These are phyloP conservation scores for Grosmannia penicillata DNA, from an alignment of 2,329 filamentous ascomycete species.

Conservation along the genomic window DNA sequence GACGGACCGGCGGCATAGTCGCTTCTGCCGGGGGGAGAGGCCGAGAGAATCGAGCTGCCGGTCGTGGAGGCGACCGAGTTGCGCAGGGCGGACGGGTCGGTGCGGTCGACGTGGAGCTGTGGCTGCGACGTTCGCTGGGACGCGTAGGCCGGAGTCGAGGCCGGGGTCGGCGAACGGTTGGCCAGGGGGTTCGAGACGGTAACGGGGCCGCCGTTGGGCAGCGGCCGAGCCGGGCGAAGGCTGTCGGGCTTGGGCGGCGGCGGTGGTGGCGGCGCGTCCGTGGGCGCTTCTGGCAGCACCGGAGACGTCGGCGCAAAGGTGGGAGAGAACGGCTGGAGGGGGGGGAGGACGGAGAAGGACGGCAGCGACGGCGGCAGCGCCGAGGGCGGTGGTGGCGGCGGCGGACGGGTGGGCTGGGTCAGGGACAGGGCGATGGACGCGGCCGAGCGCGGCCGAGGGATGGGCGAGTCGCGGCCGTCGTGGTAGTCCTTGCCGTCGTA, in stretches of 20 bases:
- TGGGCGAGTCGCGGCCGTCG: not conserved
- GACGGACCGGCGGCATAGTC: not conserved
- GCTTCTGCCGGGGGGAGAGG: slow-evolving; percentile 9
- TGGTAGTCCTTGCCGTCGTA: not conserved
- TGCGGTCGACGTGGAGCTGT: slow-evolving; percentile 1
- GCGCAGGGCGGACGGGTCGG: slow-evolving; percentile 14
- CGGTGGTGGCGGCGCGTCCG: not conserved
- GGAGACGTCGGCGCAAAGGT: not conserved
- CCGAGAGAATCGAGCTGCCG: slow-evolving; percentile 16
- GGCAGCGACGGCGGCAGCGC: slow-evolving; percentile 1
- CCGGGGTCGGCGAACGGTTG: slow-evolving; percentile 2
- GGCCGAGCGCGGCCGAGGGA: too few relatives aligned
- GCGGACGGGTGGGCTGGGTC: not conserved
- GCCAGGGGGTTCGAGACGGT: slow-evolving; percentile 6
- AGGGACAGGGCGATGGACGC: not conserved
- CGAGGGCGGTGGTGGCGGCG: not conserved
- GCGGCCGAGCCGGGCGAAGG: not conserved
- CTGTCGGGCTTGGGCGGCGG: slow-evolving; percentile 5
- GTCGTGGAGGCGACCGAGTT: slow-evolving; percentile 20
- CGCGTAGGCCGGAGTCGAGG: not conserved
- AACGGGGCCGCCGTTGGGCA: slow-evolving; percentile 5
- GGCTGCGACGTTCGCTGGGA: not conserved
- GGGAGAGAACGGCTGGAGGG: not conserved
- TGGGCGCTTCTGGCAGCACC: not conserved
- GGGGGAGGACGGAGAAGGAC: slow-evolving; percentile 1